Percentiles rank a stretch among this genome's conserved stretches.
Evolutionary conservation across 805 yeast species (phyloP).

Genomic region (Metschnikowia sp.): DNA sequence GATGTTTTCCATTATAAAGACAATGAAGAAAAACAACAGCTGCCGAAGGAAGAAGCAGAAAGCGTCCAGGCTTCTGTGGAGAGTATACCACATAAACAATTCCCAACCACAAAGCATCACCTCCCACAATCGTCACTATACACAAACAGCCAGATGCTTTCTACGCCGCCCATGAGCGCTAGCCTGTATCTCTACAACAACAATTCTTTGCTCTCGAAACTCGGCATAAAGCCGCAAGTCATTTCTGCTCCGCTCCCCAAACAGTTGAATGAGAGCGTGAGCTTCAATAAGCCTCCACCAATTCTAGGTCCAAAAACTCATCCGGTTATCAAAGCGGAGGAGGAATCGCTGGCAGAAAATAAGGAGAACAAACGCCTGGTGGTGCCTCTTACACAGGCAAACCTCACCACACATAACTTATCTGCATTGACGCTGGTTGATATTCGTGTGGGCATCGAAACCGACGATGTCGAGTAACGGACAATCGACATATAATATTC

Average conservation of each 20-base stretch:
- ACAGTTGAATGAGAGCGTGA: constrained; percentile 6
- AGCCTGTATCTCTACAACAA: constrained; percentile 33
- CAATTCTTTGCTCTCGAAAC: constrained; percentile 32
- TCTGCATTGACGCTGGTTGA: constrained; percentile 8
- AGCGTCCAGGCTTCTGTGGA: neutral
- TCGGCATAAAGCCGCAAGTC: constrained; percentile 43
- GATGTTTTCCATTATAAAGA: constrained; percentile 28
- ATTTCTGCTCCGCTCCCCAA: constrained; percentile 29
- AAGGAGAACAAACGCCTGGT: constrained; percentile 7
- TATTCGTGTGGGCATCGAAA: constrained; percentile 1
- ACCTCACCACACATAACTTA: constrained; percentile 17
- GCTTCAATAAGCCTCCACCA: constrained; percentile 1
- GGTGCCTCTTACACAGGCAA: constrained; percentile 16
- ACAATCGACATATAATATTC: neutral
- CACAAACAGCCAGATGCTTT: constrained; percentile 30
- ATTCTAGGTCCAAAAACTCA: no score
- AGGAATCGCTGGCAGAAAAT: neutral
- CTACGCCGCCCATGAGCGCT: constrained; percentile 19
- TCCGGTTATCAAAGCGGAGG: no score
- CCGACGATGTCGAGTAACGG: constrained; percentile 16
- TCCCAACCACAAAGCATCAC: constrained; percentile 23
- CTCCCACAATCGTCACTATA: constrained; percentile 34
- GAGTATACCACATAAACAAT: constrained; percentile 6
- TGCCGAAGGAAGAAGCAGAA: neutral
- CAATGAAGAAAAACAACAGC: constrained; percentile 13